Conservation (phyloP, 148 eudicot genomes). For the Silene latifolia region DNA sequence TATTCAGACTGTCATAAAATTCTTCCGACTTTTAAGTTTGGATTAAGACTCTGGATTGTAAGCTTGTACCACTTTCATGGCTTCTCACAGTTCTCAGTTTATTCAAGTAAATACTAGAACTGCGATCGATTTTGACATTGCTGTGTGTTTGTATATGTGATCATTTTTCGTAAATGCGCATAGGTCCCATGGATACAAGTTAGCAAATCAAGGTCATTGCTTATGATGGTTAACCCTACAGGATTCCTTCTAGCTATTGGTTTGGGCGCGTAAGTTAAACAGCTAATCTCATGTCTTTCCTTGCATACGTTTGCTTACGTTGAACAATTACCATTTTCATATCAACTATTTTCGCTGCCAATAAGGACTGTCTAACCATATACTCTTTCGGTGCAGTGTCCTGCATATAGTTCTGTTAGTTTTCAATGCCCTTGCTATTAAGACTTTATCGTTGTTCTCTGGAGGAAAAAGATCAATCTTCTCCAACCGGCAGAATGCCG, state of each 20-base stretch:
- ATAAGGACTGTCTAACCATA: conserved; percentile 2
- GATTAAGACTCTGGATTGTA: not conserved
- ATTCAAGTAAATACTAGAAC: not conserved
- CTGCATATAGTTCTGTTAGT: conserved; percentile 62
- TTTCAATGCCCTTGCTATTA: conserved; percentile 66
- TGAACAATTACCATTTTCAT: not conserved
- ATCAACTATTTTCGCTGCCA: not conserved
- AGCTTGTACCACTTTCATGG: not conserved
- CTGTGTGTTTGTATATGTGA: not conserved
- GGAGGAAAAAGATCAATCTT: conserved; percentile 72
- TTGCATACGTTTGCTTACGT: not conserved
- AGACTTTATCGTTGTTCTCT: conserved; percentile 48
- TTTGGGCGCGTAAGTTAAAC: conserved; percentile 70
- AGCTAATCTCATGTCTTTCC: not conserved
- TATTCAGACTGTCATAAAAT: not conserved
- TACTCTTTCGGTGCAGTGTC: conserved; percentile 44
- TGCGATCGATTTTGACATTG: not conserved
- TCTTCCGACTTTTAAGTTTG: not conserved
- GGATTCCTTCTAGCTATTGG: conserved; percentile 65
- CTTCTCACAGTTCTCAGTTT: not conserved
- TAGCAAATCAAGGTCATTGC: conserved; percentile 87
- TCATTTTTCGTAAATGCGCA: not conserved
- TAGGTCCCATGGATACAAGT: conserved; percentile 98
- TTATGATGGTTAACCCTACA: conserved; percentile 77
- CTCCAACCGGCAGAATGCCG: conserved; percentile 59